Evolutionary conservation across 495 filamentous ascomycete species (phyloP).

Genomic region (Penicillium psychrofluorescens): DNA sequence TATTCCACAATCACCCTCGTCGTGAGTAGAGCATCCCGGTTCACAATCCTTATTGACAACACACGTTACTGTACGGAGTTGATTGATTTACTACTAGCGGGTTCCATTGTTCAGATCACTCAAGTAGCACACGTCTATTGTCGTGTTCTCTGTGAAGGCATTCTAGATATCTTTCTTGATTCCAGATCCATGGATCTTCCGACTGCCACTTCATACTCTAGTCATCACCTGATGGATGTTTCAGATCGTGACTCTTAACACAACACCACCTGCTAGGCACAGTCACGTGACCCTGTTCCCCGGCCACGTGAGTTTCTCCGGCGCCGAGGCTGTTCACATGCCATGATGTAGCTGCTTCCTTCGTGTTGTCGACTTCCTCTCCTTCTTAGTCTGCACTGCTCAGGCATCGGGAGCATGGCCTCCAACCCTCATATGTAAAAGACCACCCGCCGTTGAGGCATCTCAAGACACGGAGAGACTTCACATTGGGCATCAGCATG

Average conservation of each 20-base stretch:
- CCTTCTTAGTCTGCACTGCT: neutral
- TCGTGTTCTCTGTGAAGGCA: too few species aligned
- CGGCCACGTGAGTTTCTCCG: slow-evolving; percentile 18
- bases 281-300: slow-evolving; percentile 3
- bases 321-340: slow-evolving; percentile 30
- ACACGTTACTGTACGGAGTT: too few species aligned
- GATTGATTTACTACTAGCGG: too few species aligned
- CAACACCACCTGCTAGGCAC: neutral
- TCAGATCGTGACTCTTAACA: neutral
- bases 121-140: too few species aligned
- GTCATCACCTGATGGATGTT: neutral
- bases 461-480: slow-evolving; percentile 2
- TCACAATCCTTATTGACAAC: too few species aligned
- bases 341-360: slow-evolving; percentile 19
- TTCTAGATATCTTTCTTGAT: too few species aligned
- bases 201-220: too few species aligned
- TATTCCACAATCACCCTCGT: too few species aligned
- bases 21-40: too few species aligned
- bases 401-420: slow-evolving; percentile 5
- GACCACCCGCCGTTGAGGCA: slow-evolving; percentile 6
- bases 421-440: neutral
- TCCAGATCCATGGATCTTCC: too few species aligned
- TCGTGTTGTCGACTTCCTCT: neutral
- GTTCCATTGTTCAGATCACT: too few species aligned
- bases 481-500: slow-evolving; percentile 43